Base-by-base conservation (phyloP, 768 basidiomycete genomes). In the Tremella fuciformis region DNA sequence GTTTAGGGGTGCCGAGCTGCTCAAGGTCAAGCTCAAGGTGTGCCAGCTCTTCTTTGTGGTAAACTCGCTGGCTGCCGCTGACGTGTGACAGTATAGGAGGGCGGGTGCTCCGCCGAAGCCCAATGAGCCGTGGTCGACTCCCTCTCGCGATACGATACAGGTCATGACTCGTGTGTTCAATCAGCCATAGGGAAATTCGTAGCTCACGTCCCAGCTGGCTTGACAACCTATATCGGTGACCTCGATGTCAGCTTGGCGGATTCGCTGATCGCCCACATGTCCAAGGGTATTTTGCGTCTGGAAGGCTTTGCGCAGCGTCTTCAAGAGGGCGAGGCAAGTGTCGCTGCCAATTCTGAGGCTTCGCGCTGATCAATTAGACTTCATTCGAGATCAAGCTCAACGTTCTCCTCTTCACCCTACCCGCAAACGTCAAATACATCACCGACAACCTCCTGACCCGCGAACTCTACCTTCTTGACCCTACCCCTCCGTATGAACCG, bases 331-430 rank as follows among this genome's bases (percentile, higher is more conserved):
- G 42, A 46, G 42, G 42, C 22, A 15, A 46, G 42, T 8, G 11
- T 11, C 6, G 49, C 22, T 24, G 16, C 24, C 49, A 8, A n/a
- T 46, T 51, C 16, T 13, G 19, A 19, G 19, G 11, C 11, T 6
- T 62, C 70, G n/a, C 29, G 26, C 62, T 73, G 11, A 77, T 85
- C 1, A 16, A 13, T 34, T 50, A 70, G 62, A 70, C 58, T 9
- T 62, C 58, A 64, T 69, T 66, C 65, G 48, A 60, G 26, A 80
- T 94, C 46, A 84, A 86, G 19, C 81, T 97, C 16, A 87, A 88
- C 70, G 83, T 96, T 77, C 84, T 96, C 39, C 85, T 97, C 26
- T 94, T 88, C 77, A 94, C 94, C 4, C 90, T 91, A 3, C 96
- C 94, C 75, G 89, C 90, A 29, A 92, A 97, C 77, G 87, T 98